Base-by-base conservation (phyloP, 139 green algal genomes). In the Picocystis salinarum region DNA sequence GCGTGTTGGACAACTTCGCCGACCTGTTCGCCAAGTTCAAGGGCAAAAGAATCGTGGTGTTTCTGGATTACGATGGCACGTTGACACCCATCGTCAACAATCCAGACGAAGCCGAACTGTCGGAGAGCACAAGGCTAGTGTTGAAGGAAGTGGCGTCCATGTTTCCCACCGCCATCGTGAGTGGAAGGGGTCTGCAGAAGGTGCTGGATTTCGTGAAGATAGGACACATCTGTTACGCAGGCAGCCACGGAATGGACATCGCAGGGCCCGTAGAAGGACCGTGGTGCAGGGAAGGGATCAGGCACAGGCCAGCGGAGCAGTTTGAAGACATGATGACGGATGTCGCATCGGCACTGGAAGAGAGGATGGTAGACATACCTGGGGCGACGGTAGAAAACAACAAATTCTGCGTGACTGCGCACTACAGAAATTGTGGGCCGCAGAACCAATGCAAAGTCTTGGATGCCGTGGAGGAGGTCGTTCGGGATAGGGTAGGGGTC, bases 211-310 rank as follows among this genome's bases (percentile, higher is more conserved):
- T 97, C 67, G 87, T 97, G 33, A 64, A 78, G 40, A 50, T 97
- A 40, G 52, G 59, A 9, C 79, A 96, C 60, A 64, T 97, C 23
- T 96, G 77, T 59, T 97, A 97, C 47, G 87, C 87, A 5, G 87
- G 87, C 49, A 90, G 71, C 42, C 87, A 97, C 56, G 87, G 87
- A 17, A 77, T 97, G 69, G 87, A 96, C 58, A 96, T 96, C 40
- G 72, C 64, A 12, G 77, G 79, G 0, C 85, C 85, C 22, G 6
- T 12, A 7, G 28, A 45, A 28, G 18, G 46, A 27, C 47, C 33
- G 9, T 19, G 18, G 28, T 22, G 47, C 39, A 28, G 47, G 33
- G 28, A 4, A 13, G 6, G 6, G 47, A 20, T 44, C 20, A 44
- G 10, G 9, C 36, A 44, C 36, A 44, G 36, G 36, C 36, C 36